Base-by-base conservation (phyloP, 2,329 filamentous ascomycete species). In the Diaporthe sp. region DNA sequence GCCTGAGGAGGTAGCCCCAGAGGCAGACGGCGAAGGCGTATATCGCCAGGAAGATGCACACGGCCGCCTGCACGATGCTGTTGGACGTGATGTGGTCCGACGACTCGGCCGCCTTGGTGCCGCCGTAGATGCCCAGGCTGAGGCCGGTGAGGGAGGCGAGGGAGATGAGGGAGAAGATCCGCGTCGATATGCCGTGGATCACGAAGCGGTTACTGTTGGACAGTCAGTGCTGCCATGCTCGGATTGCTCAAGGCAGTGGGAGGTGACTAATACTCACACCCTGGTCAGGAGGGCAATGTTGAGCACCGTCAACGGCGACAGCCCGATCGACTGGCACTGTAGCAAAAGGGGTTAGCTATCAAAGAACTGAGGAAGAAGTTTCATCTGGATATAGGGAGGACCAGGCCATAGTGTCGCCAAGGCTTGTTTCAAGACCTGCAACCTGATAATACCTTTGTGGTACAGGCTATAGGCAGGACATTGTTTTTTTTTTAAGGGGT, bases 291-390 rank as follows among this genome's bases (percentile, higher is more conserved):
- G 42, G 31, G 80, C 81, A 57, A 82, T 57, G 61, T 79, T 82
- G 44, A 80, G 77, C 2, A 82, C 76, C 6, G 81, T 72, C 42
- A 82, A 62, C 37, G 81, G 80, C 1, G 81, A 80, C 76, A 82
- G 68, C 8, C 81, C 82, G 46, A 82, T 81, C 28, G 81, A 61
- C 61, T 82, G 77, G 72, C 81, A 82, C 42, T 37, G 34, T 9
- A 37, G 34, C 34, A 37, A 37, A 37, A 37, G 34, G 34, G 10
- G 34, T 37, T 0, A 37, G 34, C 34, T 10, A 37, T 37, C 34
- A 37, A 37, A 37, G 34, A 37, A 37, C 34, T 37, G 9, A 37
- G 34, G 34, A 10, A 37, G 34, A 37, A 37, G 34, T 37, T 37
- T 37, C 34, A 37, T 37, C 34, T 37, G 34, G 34, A 37, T 10